A percentile compares a stretch with the other conserved stretches of the same genome.
These are phyloP conservation scores for Microsporum canis DNA, from an alignment of 2,329 filamentous ascomycete species.

Conservation along the genomic window DNA sequence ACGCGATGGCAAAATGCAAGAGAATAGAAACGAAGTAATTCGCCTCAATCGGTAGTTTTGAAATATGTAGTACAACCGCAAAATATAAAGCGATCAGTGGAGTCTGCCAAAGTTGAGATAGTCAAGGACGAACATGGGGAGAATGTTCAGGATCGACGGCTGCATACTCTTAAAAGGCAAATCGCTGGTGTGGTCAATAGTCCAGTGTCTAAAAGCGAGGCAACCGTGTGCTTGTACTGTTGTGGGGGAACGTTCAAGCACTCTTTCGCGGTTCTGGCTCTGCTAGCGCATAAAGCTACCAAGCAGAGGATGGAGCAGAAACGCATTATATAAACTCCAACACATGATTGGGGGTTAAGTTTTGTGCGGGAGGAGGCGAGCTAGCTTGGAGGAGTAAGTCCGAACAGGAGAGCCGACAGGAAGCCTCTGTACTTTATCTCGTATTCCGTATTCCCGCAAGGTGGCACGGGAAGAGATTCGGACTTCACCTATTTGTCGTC, in stretches of 20 bases:
- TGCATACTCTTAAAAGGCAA: background rate
- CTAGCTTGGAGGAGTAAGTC: background rate
- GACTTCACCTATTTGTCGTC: background rate
- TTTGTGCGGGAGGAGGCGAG: background rate
- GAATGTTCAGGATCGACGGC: background rate
- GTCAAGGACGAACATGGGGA: background rate
- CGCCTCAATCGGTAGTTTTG: background rate
- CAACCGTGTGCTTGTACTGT: background rate
- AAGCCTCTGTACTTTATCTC: background rate
- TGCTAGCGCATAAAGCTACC: background rate
- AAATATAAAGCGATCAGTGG: constrained; percentile 1
- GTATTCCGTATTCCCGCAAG: background rate
- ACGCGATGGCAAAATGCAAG: background rate
- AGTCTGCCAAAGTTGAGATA: background rate
- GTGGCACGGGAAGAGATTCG: background rate
- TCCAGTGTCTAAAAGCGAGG: background rate
- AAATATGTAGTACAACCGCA: background rate
- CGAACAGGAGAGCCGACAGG: background rate
- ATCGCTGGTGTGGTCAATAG: constrained; percentile 1
- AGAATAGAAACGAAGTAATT: background rate
- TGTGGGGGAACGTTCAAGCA: background rate
- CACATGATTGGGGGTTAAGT: background rate
- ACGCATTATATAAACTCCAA: background rate
- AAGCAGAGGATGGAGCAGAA: background rate
- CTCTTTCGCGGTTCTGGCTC: background rate